These are phyloP conservation scores for Potentilla sterilis DNA, from an alignment of 306 rosid species.

Conservation along the genomic window DNA sequence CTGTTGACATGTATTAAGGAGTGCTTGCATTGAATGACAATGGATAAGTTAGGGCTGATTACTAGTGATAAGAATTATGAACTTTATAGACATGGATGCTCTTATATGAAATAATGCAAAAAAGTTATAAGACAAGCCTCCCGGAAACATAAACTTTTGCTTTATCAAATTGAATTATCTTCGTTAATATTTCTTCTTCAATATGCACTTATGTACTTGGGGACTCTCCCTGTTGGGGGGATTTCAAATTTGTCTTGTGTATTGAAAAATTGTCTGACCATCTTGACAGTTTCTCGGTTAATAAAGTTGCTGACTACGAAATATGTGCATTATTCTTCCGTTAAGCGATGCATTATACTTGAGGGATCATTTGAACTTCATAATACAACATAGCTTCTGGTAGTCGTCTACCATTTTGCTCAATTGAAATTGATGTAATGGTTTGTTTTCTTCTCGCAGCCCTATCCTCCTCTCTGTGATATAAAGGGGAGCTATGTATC, in stretches of 20 bases:
- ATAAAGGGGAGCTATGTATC: constrained; percentile 90
- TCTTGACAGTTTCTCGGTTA: not conserved
- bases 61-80: not conserved
- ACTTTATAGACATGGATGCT: not conserved
- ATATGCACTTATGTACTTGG: not conserved
- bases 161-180: not conserved
- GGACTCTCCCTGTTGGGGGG: not conserved
- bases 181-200: not conserved
- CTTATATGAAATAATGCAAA: not conserved
- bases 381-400: not conserved
- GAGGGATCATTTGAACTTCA: not conserved
- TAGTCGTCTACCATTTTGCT: not conserved
- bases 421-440: not conserved
- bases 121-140: not conserved
- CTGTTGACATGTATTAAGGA: not conserved
- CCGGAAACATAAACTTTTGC: not conserved
- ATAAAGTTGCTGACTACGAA: not conserved
- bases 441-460: constrained; percentile 45
- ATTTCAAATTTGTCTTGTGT: not conserved
- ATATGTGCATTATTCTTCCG: not conserved
- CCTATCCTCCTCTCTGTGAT: constrained; percentile 83
- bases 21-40: not conserved
- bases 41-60: not conserved
- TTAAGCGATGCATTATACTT: not conserved
- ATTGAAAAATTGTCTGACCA: not conserved